Conservation (phyloP, 176 grass and related monocot genomes). For the Bothriochloa decipiens region DNA sequence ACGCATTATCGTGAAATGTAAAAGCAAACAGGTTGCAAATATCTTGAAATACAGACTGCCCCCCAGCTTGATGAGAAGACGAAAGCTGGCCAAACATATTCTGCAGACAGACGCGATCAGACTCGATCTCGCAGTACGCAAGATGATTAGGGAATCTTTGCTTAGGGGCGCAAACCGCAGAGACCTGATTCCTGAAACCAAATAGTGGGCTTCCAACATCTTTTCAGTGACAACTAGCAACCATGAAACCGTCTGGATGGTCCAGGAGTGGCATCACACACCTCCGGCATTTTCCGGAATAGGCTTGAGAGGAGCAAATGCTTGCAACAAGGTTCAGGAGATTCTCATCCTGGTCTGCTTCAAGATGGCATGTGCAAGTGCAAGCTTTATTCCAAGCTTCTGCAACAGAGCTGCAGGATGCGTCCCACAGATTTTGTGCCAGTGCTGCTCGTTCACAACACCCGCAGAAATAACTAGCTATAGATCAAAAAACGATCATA, state of each 20-base stretch:
- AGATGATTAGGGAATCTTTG: slow-evolving; percentile 38
- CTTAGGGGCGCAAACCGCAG: background rate
- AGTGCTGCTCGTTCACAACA: slow-evolving; percentile 1
- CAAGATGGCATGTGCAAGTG: slow-evolving; percentile 34
- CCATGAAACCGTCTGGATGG: slow-evolving; percentile 33
- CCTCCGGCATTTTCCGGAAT: background rate
- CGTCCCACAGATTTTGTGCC: slow-evolving; percentile 18
- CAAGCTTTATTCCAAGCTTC: slow-evolving; percentile 35
- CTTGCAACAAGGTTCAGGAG: slow-evolving; percentile 33
- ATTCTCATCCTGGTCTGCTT: slow-evolving; percentile 42
- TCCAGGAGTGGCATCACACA: slow-evolving; percentile 31
- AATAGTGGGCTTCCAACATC: slow-evolving; percentile 8
- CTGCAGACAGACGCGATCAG: slow-evolving; percentile 4
- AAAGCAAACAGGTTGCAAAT: background rate
- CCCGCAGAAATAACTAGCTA: background rate
- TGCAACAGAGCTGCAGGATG: background rate
- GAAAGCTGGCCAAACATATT: slow-evolving; percentile 33
- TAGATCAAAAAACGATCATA: slow-evolving; percentile 10
- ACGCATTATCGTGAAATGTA: background rate
- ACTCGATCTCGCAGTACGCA: slow-evolving; percentile 27
- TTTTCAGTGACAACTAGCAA: slow-evolving; percentile 34
- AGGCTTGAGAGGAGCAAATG: slow-evolving; percentile 27
- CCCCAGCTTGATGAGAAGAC: background rate
- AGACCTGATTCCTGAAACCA: slow-evolving; percentile 42
- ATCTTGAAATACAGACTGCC: background rate